Base-by-base conservation (phyloP, 345 rosid species). In the Excoecaria cochinchinensis region DNA sequence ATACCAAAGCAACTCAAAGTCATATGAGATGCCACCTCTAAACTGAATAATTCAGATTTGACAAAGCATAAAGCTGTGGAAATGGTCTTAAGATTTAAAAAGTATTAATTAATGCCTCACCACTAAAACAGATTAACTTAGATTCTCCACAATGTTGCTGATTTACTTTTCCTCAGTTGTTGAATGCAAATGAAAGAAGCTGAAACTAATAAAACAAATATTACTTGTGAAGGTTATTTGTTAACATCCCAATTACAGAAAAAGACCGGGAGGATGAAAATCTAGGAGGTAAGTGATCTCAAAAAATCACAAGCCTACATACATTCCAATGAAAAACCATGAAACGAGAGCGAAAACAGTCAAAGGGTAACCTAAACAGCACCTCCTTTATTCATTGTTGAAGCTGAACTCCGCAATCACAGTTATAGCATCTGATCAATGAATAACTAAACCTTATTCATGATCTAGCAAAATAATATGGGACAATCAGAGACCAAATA, bases 1-100 rank as follows among this genome's bases (percentile, higher is more conserved):
- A 74, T 8, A 60, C 66, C 44, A 53, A 69, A 58, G 16, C 74
- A 67, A 69, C 73, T 56, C 77, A 77, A 71, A 22, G 16, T 15
- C 67, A 36, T 14, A 63, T 51, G 31, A 63, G 21, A 47, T 12
- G 62, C 50, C 21, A 63, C 47, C 40, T 31, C 17, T 31, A 11
- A 22, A 17, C 46, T 52, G 14, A 64, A 38, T 38, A 48, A 61
- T 9, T 17, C 8, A 50, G 31, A 47, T 50, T 17, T 63, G 11
- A 36, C 47, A 74, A 48, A 59, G 47, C 17, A 60, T 12, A 58
- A 24, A 8, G 55, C 17, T 31, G 36, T 13, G 39, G 64, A 71
- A 57, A 16, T 31, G 40, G 55, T 57, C 44, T 42, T 46, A 52
- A 8, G 36, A 57, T 31, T 22, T 14, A 50, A 70, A 70, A 21